Conservation (phyloP, 116 monocot genomes). For the Thalassia testudinum region DNA sequence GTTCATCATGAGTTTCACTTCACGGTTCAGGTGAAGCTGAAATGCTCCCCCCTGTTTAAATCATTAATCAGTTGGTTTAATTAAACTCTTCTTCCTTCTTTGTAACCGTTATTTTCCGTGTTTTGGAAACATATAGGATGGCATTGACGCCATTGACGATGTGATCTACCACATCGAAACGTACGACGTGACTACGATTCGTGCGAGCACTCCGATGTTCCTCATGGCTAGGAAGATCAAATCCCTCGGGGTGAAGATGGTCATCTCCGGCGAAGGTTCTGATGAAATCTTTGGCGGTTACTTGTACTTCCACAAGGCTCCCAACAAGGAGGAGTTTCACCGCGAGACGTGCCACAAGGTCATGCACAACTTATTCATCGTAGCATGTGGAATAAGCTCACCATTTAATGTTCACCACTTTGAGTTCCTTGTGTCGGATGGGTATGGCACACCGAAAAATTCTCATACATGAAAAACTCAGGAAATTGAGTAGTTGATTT, state of each 20-base stretch:
- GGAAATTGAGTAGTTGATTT: too few species aligned
- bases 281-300: constrained; percentile 95
- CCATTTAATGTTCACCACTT: too few species aligned
- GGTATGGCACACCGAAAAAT: neutral
- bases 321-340: constrained; percentile 89
- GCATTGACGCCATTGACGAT: constrained; percentile 70
- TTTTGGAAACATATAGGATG: constrained; percentile 16
- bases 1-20: constrained; percentile 83
- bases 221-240: constrained; percentile 94
- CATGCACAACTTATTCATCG: too few species aligned
- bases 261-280: constrained; percentile 84
- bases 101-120: neutral
- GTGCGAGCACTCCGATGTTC: constrained; percentile 96
- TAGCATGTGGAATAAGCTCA: too few species aligned
- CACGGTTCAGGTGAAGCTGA: constrained; percentile 56
- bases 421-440: neutral
- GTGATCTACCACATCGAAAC: constrained; percentile 85
- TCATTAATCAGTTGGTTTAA: constrained; percentile 6
- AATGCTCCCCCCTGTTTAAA: neutral
- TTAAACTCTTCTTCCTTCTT: neutral
- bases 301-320: constrained; percentile 92
- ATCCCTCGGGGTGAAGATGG: constrained; percentile 89
- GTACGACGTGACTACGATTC: constrained; percentile 79
- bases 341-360: constrained; percentile 79
- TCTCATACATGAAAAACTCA: too few species aligned